A percentile compares a stretch with the other conserved stretches of the same genome.
phyloP scores from a whole-genome alignment of 306 rosid genomes.

The Inga leiocalycina region DNA sequence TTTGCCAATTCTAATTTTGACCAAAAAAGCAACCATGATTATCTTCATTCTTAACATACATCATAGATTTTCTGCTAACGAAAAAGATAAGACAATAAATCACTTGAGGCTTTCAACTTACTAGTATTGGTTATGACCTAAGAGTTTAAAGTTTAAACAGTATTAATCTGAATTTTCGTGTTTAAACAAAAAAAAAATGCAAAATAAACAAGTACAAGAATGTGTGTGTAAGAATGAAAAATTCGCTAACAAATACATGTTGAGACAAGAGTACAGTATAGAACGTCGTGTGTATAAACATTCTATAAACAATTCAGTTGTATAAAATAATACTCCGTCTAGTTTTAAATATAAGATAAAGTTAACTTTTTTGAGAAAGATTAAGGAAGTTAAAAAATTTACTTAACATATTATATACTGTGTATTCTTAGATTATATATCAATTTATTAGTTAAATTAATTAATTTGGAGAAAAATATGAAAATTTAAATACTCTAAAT shows the following conservation, averaged over 20 bases:
- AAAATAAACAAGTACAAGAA: background rate
- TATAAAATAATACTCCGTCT: no score
- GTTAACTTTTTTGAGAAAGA: no score
- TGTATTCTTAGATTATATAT: no score
- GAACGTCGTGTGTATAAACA: background rate
- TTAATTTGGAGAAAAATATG: no score
- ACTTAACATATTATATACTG: no score
- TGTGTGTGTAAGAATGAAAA: background rate
- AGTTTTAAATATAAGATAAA: no score
- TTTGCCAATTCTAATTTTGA: no score
- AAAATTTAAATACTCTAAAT: no score
- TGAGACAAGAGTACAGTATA: background rate
- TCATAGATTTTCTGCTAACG: background rate
- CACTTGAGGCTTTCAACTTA: background rate
- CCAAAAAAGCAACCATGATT: background rate
- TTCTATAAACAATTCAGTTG: background rate
- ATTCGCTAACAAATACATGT: background rate
- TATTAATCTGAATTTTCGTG: background rate
- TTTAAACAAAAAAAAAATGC: no score
- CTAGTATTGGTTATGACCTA: background rate
- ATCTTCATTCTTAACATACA: background rate
- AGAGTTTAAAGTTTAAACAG: background rate
- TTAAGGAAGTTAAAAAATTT: no score
- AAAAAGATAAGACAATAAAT: background rate
- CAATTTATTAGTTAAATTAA: no score